Evolutionary conservation across 257 asterid species (phyloP), one percentile per base, ranked within the genome.

Genomic region (Cordia subcordata): DNA sequence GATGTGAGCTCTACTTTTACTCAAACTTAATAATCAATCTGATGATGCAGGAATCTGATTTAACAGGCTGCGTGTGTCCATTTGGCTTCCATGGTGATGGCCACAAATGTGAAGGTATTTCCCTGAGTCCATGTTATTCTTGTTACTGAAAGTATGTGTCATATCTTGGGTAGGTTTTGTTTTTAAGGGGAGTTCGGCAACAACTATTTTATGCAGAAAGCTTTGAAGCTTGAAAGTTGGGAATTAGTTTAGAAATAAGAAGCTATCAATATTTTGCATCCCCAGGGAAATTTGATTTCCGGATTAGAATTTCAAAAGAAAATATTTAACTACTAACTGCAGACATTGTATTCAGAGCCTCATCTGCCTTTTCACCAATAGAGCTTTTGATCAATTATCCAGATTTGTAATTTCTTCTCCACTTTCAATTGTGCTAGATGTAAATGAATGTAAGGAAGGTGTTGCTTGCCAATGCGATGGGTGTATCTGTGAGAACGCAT

Each of bases 31-130:
- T 23, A 1, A 37, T 58, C 39, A 15, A 1, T 33, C 19, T 54
- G 13, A 19, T 32, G 22, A 46, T 54, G 39, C 82, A 90, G 98
- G 94, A 82, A 49, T 73, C 79, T 8, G 80, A 81, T 56, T 58
- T 79, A 60, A 49, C 85, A 35, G 98, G 98, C 42, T 91, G 98
- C 69, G 75, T 53, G 39, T 91, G 98, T 33, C 98, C 96, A 0
- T 53, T 66, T 55, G 96, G 98, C 55, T 91, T 91, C 67, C 68
- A 21, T 0, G 96, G 96, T 15, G 93, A 91, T 70, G 96, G 98
- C 52, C 79, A 75, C 47, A 82, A 75, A 62, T 91, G 95, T 67
- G 82, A 88, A 82, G 94, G 86, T 80, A 56, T 21, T n/a, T 38
- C 16, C n/a, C n/a, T n/a, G n/a, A n/a, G 8, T 39, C 15, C 40